Percentiles rank a stretch among this genome's conserved stretches.
Conservation (phyloP, 768 basidiomycete species). For the Serendipita sp. region DNA sequence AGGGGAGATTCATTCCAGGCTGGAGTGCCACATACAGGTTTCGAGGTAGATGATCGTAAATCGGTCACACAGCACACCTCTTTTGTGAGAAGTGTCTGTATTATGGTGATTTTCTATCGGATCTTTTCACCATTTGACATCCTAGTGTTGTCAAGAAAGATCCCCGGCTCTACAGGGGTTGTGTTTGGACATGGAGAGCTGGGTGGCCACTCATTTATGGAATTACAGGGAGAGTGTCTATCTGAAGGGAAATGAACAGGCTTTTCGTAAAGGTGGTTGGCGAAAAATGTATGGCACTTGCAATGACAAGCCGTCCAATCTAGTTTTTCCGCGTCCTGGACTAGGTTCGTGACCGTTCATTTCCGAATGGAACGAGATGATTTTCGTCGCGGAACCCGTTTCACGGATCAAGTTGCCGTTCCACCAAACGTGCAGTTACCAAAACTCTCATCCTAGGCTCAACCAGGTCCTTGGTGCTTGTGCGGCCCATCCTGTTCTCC, state of each 20-base stretch:
- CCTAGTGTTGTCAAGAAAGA: not conserved
- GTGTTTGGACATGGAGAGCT: not conserved
- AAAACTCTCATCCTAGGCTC: too few relatives aligned
- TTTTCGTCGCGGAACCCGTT: not conserved
- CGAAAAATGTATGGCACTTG: not conserved
- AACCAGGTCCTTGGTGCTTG: too few relatives aligned
- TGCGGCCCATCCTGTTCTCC: too few relatives aligned
- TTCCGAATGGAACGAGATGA: not conserved
- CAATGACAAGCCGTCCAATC: not conserved
- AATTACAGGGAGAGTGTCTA: not conserved
- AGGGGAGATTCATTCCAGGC: not conserved
- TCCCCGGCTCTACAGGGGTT: not conserved
- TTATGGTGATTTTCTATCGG: slow-evolving; percentile 1
- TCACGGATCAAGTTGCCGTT: too few relatives aligned
- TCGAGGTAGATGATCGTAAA: not conserved
- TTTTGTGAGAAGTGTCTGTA: not conserved
- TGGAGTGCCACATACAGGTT: not conserved
- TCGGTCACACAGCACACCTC: not conserved
- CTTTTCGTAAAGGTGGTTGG: not conserved
- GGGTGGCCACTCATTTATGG: not conserved
- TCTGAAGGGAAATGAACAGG: not conserved
- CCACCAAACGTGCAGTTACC: too few relatives aligned
- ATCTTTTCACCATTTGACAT: not conserved
- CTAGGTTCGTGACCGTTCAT: not conserved
- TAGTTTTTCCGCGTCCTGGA: not conserved